Base-by-base conservation (phyloP, 768 basidiomycete genomes). In the Lentinula edodes region DNA sequence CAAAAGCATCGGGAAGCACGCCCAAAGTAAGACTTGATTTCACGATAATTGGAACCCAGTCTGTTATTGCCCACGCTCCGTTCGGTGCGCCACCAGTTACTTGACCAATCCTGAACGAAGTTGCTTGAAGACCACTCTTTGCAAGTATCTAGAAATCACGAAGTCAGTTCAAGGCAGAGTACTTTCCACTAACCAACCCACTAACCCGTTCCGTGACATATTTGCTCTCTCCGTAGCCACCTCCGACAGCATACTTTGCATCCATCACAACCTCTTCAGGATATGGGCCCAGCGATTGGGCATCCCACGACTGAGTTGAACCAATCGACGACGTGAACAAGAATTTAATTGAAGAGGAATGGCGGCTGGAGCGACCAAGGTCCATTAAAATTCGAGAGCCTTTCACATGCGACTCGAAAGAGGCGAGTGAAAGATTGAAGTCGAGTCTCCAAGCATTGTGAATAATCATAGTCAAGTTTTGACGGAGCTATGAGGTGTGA, bases 41-140 rank as follows among this genome's bases (percentile, higher is more conserved):
- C 8, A 78, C 71, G 3, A 82, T 68, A 34, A 75, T 72, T n/a
- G 82, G 80, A 38, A 82, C 64, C 82, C 82, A 83, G 51, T 82
- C 79, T 0, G 69, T 74, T 1, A 73, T 71, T 3, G 72, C 73
- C 81, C 81, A 82, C 0, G 73, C 73, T 34, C 81, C 81, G 12
- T 71, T 71, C 1, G 67, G 68, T 0, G 16, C 43, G 38, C 78
- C 78, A n/a, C 80, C 80, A 32, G 70, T 70, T 5, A 82, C 67
- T 60, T 84, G 82, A 0, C 81, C 83, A 8, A 81, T 75, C 4
- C 83, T 72, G 48, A 59, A 59, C 12, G 72, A 72, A 0, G 72
- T 70, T 1, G 72, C 69, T 5, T 65, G 60, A 4, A 78, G 67
- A 0, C 74, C 73, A 34, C 72, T 75, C 48, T 64, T 65, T 5